Evolutionary conservation across 2,329 filamentous ascomycete species (phyloP), one percentile per base, ranked within the genome.

Genomic region (Scedosporium aurantiacum): DNA sequence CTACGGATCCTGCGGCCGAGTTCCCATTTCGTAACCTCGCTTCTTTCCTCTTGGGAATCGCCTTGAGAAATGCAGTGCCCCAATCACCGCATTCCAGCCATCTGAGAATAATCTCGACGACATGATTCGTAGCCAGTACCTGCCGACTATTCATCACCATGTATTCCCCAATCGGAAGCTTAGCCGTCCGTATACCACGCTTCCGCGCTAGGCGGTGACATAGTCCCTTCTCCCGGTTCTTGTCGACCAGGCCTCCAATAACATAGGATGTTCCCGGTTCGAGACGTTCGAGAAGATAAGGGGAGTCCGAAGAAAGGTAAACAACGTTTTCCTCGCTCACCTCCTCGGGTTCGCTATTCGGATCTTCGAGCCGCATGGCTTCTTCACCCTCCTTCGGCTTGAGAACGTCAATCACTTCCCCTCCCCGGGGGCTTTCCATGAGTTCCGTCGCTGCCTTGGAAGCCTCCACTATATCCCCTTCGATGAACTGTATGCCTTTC

Each of bases 71-170:
- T 0, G 94, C 92, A 69, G 89, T 79, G 1, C 88, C 92, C 94
- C 94, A 99, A 71, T 97, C 89, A 2, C 89, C 90, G 57, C 84
- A 84, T 73, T 97, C 91, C 61, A 99, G 74, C 91, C 92, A 99
- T 66, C 85, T 86, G 55, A 96, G 76, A 90, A 99, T 96, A 64
- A 99, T 97, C 74, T 97, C 93, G 56, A 94, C 84, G 1, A 99
- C 94, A 70, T 99, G 94, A 70, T 97, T 99, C 6, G 93, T 97
- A 3, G 93, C 87, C 62, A 99, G 77, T 4, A 99, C 90, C 67
- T 88, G 85, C 37, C 94, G 84, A 67, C 88, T 92, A 61, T 87
- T 82, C 89, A 99, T 95, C 65, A 91, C 82, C 79, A 99, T 87
- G 72, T 90, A 97, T 64, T 97, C 87, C n/a, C 91, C 91, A 68